phyloP scores from a whole-genome alignment of 257 asterid genomes.

The Perilla frutescens region DNA sequence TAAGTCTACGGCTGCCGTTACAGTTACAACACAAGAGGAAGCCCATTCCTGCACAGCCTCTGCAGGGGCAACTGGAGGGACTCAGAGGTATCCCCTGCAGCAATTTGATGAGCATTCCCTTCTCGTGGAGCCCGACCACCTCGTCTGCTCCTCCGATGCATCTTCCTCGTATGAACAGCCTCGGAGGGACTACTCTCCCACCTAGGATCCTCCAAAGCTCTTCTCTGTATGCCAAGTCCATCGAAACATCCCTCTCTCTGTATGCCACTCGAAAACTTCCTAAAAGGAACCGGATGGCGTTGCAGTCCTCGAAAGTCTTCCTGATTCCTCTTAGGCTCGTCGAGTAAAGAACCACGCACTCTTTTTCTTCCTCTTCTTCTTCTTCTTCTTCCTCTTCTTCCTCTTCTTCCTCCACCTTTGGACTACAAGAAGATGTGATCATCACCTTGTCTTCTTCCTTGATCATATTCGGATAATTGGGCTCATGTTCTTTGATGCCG shows the following conservation, averaged over 20 bases:
- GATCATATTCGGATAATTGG: no score
- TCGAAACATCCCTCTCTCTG: constrained; percentile 72
- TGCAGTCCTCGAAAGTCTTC: constrained; percentile 80
- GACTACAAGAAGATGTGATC: no score
- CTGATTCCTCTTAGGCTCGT: constrained; percentile 82
- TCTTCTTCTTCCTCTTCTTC: constrained; percentile 44
- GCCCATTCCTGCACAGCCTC: constrained; percentile 60
- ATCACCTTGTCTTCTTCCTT: no score
- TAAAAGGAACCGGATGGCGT: constrained; percentile 53
- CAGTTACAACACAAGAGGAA: constrained; percentile 65
- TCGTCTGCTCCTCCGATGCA: constrained; percentile 83
- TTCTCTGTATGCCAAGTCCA: constrained; percentile 72
- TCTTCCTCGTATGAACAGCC: constrained; percentile 66
- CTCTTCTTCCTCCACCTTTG: neutral
- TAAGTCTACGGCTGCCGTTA: constrained; percentile 63
- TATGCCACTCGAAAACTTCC: constrained; percentile 60
- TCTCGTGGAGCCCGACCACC: constrained; percentile 70
- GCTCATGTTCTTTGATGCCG: no score
- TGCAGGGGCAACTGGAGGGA: constrained; percentile 46
- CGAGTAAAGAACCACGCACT: constrained; percentile 64
- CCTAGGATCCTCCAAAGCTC: constrained; percentile 70
- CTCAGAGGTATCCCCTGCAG: constrained; percentile 61
- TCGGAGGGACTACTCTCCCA: constrained; percentile 68
- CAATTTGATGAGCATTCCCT: constrained; percentile 52
- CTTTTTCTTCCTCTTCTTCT: constrained; percentile 63